Conservation (phyloP, 352 stramenopile genomes). For the Phytophthora sansomeana region DNA sequence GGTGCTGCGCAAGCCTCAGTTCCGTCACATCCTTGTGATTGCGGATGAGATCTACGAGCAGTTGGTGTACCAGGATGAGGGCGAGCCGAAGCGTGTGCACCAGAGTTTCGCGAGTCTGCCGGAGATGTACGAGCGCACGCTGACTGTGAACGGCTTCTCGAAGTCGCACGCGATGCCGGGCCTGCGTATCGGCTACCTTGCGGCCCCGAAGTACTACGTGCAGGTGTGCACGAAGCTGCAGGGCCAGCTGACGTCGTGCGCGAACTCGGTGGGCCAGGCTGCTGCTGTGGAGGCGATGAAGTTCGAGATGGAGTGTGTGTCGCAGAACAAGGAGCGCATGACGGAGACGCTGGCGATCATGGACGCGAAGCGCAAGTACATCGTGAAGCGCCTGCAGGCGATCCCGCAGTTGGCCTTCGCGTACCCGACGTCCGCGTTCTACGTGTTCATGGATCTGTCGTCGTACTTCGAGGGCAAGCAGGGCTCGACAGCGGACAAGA, state of each 20-base stretch:
- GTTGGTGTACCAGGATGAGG: conserved; percentile 91
- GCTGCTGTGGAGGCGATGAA: no score
- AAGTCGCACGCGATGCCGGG: conserved; percentile 98
- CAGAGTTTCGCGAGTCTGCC: conserved; percentile 79
- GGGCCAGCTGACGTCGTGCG: no score
- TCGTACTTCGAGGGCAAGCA: conserved; percentile 77
- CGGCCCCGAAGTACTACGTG: no score
- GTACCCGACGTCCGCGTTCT: conserved; percentile 95
- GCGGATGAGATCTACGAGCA: conserved; percentile 98
- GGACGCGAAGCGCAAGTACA: no score
- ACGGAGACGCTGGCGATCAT: no score
- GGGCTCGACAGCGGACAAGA: conserved; percentile 45
- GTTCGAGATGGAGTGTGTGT: no score
- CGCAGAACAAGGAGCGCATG: no score
- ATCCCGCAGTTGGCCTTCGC: no score
- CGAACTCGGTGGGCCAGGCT: no score
- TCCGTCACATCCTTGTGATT: conserved; percentile 88
- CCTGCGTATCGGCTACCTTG: conserved; percentile 90
- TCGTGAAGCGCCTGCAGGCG: no score
- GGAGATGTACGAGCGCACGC: conserved; percentile 91
- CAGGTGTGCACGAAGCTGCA: no score
- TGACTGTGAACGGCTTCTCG: conserved; percentile 97
- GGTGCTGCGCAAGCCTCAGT: conserved; percentile 64
- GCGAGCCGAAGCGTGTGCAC: conserved; percentile 60
- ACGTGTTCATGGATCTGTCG: conserved; percentile 94